These are phyloP conservation scores for Globisporangium emineosum DNA, from an alignment of 352 stramenopile species.

Conservation along the genomic window DNA sequence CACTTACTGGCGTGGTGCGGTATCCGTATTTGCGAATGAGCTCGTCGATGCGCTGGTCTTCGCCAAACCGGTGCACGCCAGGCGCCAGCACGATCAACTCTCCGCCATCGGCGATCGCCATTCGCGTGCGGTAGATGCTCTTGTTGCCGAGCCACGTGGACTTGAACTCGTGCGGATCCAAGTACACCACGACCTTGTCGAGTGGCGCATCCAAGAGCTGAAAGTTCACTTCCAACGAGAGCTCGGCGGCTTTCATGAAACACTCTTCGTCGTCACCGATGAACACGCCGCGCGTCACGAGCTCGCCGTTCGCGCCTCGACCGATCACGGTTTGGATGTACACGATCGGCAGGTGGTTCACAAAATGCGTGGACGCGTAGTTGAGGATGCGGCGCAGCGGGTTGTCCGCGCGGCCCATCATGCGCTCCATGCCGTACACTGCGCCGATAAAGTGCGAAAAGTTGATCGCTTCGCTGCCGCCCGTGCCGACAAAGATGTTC, in stretches of 20 bases:
- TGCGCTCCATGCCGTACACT: constrained; percentile 97
- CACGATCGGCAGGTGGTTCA: constrained; percentile 88
- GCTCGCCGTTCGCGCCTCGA: constrained; percentile 46
- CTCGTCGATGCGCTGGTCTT: constrained; percentile 92
- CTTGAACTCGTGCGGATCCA: constrained; percentile 96
- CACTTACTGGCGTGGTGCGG: constrained; percentile 88
- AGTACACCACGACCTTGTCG: constrained; percentile 94
- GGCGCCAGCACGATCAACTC: constrained; percentile 95
- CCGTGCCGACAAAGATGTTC: constrained; percentile 97
- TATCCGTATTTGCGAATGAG: constrained; percentile 98
- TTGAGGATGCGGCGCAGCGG: constrained; percentile 95
- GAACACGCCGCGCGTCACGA: constrained; percentile 91
- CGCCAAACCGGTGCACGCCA: constrained; percentile 92
- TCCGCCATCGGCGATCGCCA: constrained; percentile 95
- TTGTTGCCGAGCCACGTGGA: constrained; percentile 99
- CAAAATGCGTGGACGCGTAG: constrained; percentile 92
- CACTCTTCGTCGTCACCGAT: constrained; percentile 96
- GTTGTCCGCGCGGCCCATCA: constrained; percentile 96
- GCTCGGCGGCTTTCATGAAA: constrained; percentile 92
- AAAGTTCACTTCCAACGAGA: constrained; percentile 97
- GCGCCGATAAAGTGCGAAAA: constrained; percentile 98
- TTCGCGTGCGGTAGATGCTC: constrained; percentile 96
- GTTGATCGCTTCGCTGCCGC: constrained; percentile 94
- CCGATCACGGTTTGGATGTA: constrained; percentile 97
- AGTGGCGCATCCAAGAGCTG: constrained; percentile 90